Percentiles rank a stretch among this genome's conserved stretches.
Conservation (phyloP, 305 asterid species). For the Fraxinus angustifolia region DNA sequence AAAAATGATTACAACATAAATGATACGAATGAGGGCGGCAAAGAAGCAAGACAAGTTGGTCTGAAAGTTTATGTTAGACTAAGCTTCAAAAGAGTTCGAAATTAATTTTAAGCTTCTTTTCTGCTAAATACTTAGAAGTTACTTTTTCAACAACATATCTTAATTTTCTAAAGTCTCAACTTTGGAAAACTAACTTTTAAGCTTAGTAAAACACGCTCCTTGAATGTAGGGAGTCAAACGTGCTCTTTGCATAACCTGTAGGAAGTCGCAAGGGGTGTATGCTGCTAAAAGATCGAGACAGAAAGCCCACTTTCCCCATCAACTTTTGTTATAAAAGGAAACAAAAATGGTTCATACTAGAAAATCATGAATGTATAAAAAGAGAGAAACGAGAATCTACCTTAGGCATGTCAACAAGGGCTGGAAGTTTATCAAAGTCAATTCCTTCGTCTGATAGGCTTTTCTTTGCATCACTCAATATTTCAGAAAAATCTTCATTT, state of each 20-base stretch:
- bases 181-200: background rate
- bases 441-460: conserved; percentile 31
- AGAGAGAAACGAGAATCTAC: conserved; percentile 32
- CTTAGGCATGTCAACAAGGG: conserved; percentile 59
- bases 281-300: background rate
- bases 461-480: conserved; percentile 29
- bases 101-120: background rate
- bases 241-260: background rate
- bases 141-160: background rate
- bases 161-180: background rate
- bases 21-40: background rate
- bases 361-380: background rate
- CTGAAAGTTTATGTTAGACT: background rate
- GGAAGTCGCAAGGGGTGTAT: background rate
- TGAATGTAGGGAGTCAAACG: background rate
- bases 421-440: conserved; percentile 70
- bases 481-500: conserved; percentile 35
- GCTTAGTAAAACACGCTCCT: background rate
- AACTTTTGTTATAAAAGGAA: background rate
- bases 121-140: background rate
- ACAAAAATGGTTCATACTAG: background rate
- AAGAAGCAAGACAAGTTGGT: background rate
- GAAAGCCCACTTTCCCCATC: background rate
- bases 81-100: background rate
- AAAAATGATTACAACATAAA: conserved; percentile 14